Conservation (phyloP, 805 yeast species). For the Ogataea wickerhamii region DNA sequence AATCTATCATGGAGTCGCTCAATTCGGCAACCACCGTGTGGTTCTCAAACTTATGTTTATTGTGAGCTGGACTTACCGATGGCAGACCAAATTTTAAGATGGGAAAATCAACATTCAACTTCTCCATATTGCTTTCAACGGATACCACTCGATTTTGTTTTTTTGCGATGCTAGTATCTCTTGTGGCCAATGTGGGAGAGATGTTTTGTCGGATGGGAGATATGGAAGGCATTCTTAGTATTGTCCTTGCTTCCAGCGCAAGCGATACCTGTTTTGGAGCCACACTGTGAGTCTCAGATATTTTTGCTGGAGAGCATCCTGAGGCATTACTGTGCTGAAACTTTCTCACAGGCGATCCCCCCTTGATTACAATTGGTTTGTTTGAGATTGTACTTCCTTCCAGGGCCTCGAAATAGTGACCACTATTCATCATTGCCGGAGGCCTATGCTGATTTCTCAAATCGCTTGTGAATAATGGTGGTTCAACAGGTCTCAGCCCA, state of each 20-base stretch:
- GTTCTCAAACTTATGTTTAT: background rate
- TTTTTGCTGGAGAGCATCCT: background rate
- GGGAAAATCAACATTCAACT: background rate
- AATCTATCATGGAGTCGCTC: constrained; percentile 28
- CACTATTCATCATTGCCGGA: background rate
- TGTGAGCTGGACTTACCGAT: background rate
- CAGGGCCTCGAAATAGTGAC: constrained; percentile 4
- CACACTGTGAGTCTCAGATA: background rate
- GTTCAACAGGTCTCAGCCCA: constrained; percentile 11
- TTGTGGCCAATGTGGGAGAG: background rate
- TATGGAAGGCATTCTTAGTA: background rate
- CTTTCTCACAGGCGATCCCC: constrained; percentile 27
- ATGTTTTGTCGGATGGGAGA: constrained; percentile 1
- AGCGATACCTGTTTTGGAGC: background rate
- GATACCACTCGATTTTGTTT: background rate
- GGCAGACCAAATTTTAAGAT: constrained; percentile 2
- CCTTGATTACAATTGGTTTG: constrained; percentile 27
- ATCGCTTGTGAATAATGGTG: constrained; percentile 14
- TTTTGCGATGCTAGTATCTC: background rate
- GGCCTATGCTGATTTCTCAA: background rate
- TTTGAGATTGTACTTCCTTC: constrained; percentile 22
- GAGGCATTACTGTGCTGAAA: background rate
- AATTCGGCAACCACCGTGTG: constrained; percentile 23
- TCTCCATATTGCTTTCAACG: background rate
- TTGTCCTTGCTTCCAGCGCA: background rate